Evolutionary conservation across 108 stramenopile genomes (phyloP), one percentile per base, ranked within the genome.

Genomic region (Skeletonema grethae): DNA sequence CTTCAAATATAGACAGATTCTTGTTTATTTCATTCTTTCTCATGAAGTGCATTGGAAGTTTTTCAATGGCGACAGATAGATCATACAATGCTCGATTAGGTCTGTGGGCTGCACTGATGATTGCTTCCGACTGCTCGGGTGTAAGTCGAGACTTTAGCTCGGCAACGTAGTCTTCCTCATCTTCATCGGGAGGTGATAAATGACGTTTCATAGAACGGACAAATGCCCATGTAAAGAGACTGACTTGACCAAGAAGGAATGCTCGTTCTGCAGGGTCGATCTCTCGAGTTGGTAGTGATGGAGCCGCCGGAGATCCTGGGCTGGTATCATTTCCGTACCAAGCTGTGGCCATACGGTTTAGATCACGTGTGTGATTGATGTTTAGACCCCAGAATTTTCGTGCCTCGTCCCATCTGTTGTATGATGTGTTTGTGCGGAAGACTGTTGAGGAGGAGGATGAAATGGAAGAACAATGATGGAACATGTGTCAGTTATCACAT

Each of bases 41-140:
- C 78, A 87, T 75, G 63, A 83, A 88, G 75, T 88, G 84, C 87
- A 88, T 88, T 39, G 84, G 84, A 2, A 85, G 79, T 12, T 67
- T 60, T 28, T 88, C 85, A 41, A 88, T 79, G 55, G 87, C 84
- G 34, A 69, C 61, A 8, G 63, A 68, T 10, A 88, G 63, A 75
- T 88, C 87, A 22, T 63, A 65, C 63, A 87, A 56, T 28, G 87
- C 87, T 15, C 84, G 58, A 66, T 87, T 87, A 41, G 87, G 87
- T 29, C 87, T 70, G 61, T 88, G 87, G 28, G 84, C 72, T 10
- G 87, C 84, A 11, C 57, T 57, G 57, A 88, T 77, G 63, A 88
- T 78, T 16, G 61, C 64, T 7, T 81, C 56, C 39, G 84, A 80
- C 39, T 85, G 84, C 11, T 65, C 22, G 13, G 57, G 57, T 15